Base-by-base conservation (phyloP, 2,329 filamentous ascomycete species). In the Botrytis elliptica region DNA sequence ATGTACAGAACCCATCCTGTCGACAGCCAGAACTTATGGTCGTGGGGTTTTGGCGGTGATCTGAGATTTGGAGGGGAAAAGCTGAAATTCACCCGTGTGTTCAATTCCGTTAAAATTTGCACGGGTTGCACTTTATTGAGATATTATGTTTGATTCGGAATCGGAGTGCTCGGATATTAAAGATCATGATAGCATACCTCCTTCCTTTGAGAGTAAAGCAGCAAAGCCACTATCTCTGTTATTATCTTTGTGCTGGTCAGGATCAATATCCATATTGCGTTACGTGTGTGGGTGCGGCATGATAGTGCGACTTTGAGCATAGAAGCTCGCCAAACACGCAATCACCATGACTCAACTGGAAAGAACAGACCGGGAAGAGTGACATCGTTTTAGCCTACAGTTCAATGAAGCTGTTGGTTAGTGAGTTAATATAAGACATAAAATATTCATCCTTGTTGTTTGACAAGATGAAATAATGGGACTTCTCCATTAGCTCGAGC, bases 1-100 rank as follows among this genome's bases (percentile, higher is more conserved):
- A 68, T 62, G 49, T 66, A 71, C 68, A 52, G 46, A 75, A 46
- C 64, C 71, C 74, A 75, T 75, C 55, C 38, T 74, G 42, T 40
- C 62, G n/a, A n/a, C n/a, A 66, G 44, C 71, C 59, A 69, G 52
- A 46, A 36, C 29, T 22, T 62, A 38, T 14, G 40, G 16, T n/a
- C 40, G 33, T 44, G n/a, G 14, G 42, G 68, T 70, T 42, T 57
- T 38, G 42, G 40, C n/a, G 67, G 16, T 44, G 40, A n/a, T 70
- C 22, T 22, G 38, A 70, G 57, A 46, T 46, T 44, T 63, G 40
- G 16, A 8, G 33, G 1, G 22, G 8, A 8, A 46, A 25, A 36
- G 40, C 59, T 46, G 29, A 12, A 44, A 4, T 62, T 46, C 29
- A 40, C 36, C 52, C 20, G 40, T 70, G 38, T 40, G 20, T 70